A percentile compares a stretch with the other conserved stretches of the same genome.
These are phyloP conservation scores for Coprinellus micaceus DNA, from an alignment of 768 basidiomycete genomes.

Conservation along the genomic window DNA sequence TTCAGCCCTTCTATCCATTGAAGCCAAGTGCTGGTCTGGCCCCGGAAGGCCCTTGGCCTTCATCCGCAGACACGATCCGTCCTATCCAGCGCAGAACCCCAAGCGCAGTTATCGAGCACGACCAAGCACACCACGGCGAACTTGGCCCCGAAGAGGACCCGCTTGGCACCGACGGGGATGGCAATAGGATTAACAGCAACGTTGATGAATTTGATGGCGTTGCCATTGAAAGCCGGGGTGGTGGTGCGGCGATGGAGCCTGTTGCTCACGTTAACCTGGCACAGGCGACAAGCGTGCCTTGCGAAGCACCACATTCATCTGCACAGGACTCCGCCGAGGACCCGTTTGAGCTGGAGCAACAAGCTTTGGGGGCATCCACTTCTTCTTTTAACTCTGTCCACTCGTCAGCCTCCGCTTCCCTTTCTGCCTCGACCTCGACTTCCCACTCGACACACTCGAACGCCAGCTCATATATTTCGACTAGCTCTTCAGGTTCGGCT, in stretches of 20 bases:
- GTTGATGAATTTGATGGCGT: too few relatives aligned
- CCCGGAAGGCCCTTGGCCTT: slow-evolving; percentile 2
- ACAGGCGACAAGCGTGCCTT: too few relatives aligned
- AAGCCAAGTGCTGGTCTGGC: background rate
- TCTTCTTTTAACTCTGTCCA: too few relatives aligned
- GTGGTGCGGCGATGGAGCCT: too few relatives aligned
- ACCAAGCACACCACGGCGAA: background rate
- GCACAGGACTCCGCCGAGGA: too few relatives aligned
- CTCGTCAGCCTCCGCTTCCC: background rate
- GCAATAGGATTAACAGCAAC: too few relatives aligned
- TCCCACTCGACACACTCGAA: background rate
- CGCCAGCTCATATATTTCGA: background rate
- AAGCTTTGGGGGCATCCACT: too few relatives aligned
- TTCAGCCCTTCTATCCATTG: background rate
- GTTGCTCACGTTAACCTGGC: too few relatives aligned
- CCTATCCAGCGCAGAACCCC: background rate
- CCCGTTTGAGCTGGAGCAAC: too few relatives aligned
- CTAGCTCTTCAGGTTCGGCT: background rate
- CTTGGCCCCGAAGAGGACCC: background rate
- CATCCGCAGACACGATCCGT: slow-evolving; percentile 8
- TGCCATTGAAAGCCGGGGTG: too few relatives aligned
- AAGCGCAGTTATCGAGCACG: background rate
- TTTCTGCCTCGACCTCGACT: background rate
- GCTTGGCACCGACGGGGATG: too few relatives aligned
- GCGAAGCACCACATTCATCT: too few relatives aligned